Conservation (phyloP, 257 asterid genomes). For the Solanum habrochaites region DNA sequence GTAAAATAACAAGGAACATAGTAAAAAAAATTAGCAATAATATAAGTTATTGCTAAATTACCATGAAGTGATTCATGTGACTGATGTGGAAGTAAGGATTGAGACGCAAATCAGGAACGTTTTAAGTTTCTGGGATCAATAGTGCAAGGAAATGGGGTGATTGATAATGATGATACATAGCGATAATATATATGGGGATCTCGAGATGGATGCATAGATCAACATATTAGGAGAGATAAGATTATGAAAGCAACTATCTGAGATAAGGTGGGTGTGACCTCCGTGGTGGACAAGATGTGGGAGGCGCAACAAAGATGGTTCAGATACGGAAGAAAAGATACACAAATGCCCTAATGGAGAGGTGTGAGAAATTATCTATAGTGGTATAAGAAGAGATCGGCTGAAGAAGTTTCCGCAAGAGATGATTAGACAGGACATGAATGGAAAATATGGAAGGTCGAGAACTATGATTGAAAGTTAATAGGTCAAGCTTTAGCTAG, state of each 20-base stretch:
- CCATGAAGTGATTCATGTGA: neutral
- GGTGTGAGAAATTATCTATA: neutral
- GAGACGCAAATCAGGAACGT: neutral
- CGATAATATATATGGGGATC: neutral
- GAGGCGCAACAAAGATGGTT: neutral
- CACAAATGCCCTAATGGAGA: neutral
- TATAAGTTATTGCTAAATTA: neutral
- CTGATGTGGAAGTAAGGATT: neutral
- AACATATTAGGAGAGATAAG: neutral
- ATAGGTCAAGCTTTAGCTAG: neutral
- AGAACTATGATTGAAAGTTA: neutral
- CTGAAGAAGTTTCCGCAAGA: neutral
- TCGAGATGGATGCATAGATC: neutral
- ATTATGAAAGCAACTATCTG: neutral
- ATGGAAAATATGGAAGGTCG: neutral
- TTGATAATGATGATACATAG: neutral
- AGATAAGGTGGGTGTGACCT: neutral
- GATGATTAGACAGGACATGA: neutral
- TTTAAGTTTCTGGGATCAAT: neutral
- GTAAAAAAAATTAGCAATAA: neutral
- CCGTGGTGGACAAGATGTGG: fast-evolving
- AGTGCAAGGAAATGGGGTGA: no score
- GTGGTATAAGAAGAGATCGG: neutral
- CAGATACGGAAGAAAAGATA: neutral
- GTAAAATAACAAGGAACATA: neutral